Base-by-base conservation (phyloP, 129 eudicot species). In the Rutidosis leptorrhynchoides region DNA sequence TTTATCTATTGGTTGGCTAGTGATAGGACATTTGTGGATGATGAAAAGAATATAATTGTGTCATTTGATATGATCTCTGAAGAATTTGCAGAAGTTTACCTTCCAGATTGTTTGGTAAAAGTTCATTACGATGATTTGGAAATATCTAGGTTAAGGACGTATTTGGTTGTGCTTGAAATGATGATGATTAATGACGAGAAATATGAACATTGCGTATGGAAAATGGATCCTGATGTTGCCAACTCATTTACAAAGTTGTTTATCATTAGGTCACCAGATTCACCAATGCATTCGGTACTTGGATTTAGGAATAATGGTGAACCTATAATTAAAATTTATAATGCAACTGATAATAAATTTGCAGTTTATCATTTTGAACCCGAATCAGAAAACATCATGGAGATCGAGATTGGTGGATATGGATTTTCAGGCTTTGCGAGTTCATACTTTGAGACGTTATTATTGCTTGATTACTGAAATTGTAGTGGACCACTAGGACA, bases 401-500 rank as follows among this genome's bases (percentile, higher is more conserved):
- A 20, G 40, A 40, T 35, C 22, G 67, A 24, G 30, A 37, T 29
- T 40, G 3, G 12, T 63, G 68, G 68, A 37, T 0, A 0, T 33
- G 4, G 8, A 8, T 20, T 6, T 12, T 2, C 29, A 4, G 42
- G 19, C 45, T 40, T 4, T 63, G 68, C n/a, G 21, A 7, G 46
- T 63, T 63, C 53, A 8, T 63, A 40, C 54, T 5, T 22, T 21
- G 68, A 63, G 22, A 63, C 54, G 8, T 33, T 63, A 11, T 21
- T 63, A 37, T 63, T 40, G 68, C 19, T 37, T 3, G 32, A 43
- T 63, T 10, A 43, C 2, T 40, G 28, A 43, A 20, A 62, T 62
- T 62, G 19, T 19, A 62, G 17, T 7, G 15, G n/a, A 37, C 40
- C 40, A 37, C 28, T 23, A 4, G 2, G 53, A 63, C 22, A 4